phyloP scores from a whole-genome alignment of 805 yeast genomes.

The Starmerella stellata region DNA sequence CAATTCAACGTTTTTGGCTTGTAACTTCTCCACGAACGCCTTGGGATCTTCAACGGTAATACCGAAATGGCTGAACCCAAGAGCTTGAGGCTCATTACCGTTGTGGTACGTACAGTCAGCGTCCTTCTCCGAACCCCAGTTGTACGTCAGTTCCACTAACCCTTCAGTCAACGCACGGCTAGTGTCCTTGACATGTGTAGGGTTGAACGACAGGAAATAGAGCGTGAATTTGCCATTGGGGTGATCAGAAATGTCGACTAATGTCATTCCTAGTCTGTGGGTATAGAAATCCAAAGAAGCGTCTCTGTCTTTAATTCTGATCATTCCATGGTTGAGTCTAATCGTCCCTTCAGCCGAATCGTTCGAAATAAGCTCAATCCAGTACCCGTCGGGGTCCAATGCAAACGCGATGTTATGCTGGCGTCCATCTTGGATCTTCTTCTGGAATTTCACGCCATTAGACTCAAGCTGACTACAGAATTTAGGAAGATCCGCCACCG shows the following conservation, averaged over 20 bases:
- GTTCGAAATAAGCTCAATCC: slow-evolving; percentile 77
- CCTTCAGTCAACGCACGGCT: slow-evolving; percentile 37
- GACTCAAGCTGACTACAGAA: slow-evolving; percentile 41
- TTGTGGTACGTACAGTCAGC: slow-evolving; percentile 58
- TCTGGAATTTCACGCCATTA: slow-evolving; percentile 58
- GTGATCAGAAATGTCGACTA: slow-evolving; percentile 38
- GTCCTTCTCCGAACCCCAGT: slow-evolving; percentile 86
- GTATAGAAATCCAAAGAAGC: slow-evolving; percentile 62
- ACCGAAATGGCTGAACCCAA: slow-evolving; percentile 79
- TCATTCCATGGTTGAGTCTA: slow-evolving; percentile 76
- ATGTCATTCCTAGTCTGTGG: slow-evolving; percentile 62
- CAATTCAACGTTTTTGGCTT: slow-evolving; percentile 31
- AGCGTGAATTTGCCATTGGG: slow-evolving; percentile 63
- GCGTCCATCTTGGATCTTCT: slow-evolving; percentile 74
- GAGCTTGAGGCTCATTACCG: slow-evolving; percentile 51
- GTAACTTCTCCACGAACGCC: slow-evolving; percentile 35
- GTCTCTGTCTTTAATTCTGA: slow-evolving; percentile 72
- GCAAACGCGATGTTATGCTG: slow-evolving; percentile 87
- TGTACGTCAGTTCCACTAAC: slow-evolving; percentile 76
- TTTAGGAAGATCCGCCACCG: slow-evolving; percentile 59
- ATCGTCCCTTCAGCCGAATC: slow-evolving; percentile 20
- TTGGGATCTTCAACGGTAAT: slow-evolving; percentile 47
- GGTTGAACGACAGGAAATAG: slow-evolving; percentile 65
- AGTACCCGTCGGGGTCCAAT: slow-evolving; percentile 88
- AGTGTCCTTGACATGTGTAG: slow-evolving; percentile 26